These are phyloP conservation scores for Thelonectria rubi DNA, from an alignment of 2,329 filamentous ascomycete species.

Conservation along the genomic window DNA sequence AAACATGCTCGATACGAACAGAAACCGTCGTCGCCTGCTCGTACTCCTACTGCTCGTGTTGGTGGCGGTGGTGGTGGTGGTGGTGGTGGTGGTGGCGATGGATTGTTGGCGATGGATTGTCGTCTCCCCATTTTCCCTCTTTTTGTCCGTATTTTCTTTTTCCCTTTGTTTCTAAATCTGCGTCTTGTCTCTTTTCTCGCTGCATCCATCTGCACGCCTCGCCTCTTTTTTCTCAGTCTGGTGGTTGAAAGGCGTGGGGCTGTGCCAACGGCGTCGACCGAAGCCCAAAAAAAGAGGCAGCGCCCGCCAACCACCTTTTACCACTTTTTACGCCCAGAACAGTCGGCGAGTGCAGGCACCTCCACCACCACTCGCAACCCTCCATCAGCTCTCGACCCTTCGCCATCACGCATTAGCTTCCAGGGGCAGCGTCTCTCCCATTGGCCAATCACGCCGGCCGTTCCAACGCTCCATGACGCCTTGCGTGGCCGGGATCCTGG, in stretches of 20 bases:
- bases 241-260: slow-evolving; percentile 3
- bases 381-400: not conserved
- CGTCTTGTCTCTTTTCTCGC: not conserved
- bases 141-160: not conserved
- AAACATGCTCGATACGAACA: slow-evolving; percentile 1
- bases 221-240: not conserved
- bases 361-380: slow-evolving; percentile 14
- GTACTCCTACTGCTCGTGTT: not conserved
- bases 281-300: slow-evolving; percentile 15
- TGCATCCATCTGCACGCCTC: not conserved
- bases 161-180: not conserved
- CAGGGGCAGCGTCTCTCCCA: slow-evolving; percentile 31
- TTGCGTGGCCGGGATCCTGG: slow-evolving; percentile 20
- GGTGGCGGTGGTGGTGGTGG: not conserved
- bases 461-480: slow-evolving; percentile 39
- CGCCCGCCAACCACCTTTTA: not conserved
- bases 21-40: not conserved
- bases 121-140: not conserved
- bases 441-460: slow-evolving; percentile 29
- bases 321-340: not conserved
- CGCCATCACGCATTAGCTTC: slow-evolving; percentile 4
- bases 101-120: not conserved
- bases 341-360: not conserved
- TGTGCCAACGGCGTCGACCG: slow-evolving; percentile 6
- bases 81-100: too few species aligned